Evolutionary conservation across 352 stramenopile genomes (phyloP), one percentile per base, ranked within the genome.

Genomic region (Phytopythium delawarense): DNA sequence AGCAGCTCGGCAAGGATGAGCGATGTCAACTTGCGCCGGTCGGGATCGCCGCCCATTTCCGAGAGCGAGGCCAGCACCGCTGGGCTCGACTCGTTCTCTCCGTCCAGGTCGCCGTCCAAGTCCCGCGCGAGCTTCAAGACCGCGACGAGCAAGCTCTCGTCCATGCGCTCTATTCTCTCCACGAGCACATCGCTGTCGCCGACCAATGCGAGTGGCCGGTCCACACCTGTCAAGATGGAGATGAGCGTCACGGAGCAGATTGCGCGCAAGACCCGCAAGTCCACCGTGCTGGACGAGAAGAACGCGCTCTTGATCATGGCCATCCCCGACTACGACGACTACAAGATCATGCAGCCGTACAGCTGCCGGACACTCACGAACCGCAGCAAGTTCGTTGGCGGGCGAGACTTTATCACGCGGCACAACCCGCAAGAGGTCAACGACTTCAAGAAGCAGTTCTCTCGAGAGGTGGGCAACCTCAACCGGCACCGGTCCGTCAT

Each of bases 371-470:
- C 79, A 15, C 66, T 87, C 9, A 75, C 79, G 4, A 88, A 79
- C 61, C 78, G 72, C 52, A 75, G 59, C 69, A 83, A 87, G 45
- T 91, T 91, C 48, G 61, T 89, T 8, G 81, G 81, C n/a, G 69
- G 66, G 1, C 78, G 74, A 2, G 81, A 89, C 44, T 91, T 91
- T 49, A 70, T 91, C 56, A 89, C 81, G 7, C 68, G 79, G 0
- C 81, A 91, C 59, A 89, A 89, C 40, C 81, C 81, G 8, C 79
- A 91, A 61, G 81, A 87, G 56, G 78, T 87, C 2, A 86, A 73
- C 25, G 81, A 86, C 37, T 89, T 91, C 64, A 91, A 91, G 69
- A 86, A 79, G 66, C 71, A 88, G 61, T 89, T 85, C 48, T 91
- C 81, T 16, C 79, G 81, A 4, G 78, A 91, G 35, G 62, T 89